Base-by-base conservation (phyloP, 2,329 filamentous ascomycete genomes). In the Emergomyces orientalis region DNA sequence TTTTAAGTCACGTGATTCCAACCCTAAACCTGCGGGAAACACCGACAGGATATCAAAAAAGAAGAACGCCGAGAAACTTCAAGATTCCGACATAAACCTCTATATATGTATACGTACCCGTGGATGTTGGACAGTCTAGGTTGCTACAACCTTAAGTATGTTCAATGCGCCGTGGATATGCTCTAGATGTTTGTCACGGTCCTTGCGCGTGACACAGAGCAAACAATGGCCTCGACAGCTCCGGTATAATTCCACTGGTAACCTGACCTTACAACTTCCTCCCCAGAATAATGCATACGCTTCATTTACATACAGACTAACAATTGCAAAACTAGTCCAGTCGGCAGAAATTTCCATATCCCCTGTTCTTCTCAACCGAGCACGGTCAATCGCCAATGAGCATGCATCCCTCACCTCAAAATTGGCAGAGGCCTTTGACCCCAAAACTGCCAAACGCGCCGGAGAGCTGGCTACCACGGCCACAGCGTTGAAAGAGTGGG, bases 371-470 rank as follows among this genome's bases (percentile, higher is more conserved):
- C 77, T 88, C 34, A 75, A 76, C 3, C 76, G 84, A 66, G 85
- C 85, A 57, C 81, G 82, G 65, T 72, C 77, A 37, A 73, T 87
- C 30, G 80, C 82, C 17, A 69, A 75, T 22, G 84, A 87, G 69
- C 82, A 87, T 74, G 74, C 77, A 8, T 72, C 74, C n/a, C 77
- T 87, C 34, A 79, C 79, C 0, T 73, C 79, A 13, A 77, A 79
- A 66, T 78, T 87, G 34, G 77, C 78, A 25, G 76, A 80, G 65
- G 77, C 79, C 57, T 88, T 85, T 68, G 82, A 86, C 66, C 74
- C 80, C 11, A 76, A 76, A 59, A 74, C 79, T 7, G 85, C 85
- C 51, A 86, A 84, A 74, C 80, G 81, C 66, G 70, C 82, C 37
- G 84, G 83, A 49, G 82, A 86, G 67, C 75, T 86, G 60, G 76